These are phyloP conservation scores for Cyberlindnera suaveolens DNA, from an alignment of 805 yeast genomes.

Conservation along the genomic window DNA sequence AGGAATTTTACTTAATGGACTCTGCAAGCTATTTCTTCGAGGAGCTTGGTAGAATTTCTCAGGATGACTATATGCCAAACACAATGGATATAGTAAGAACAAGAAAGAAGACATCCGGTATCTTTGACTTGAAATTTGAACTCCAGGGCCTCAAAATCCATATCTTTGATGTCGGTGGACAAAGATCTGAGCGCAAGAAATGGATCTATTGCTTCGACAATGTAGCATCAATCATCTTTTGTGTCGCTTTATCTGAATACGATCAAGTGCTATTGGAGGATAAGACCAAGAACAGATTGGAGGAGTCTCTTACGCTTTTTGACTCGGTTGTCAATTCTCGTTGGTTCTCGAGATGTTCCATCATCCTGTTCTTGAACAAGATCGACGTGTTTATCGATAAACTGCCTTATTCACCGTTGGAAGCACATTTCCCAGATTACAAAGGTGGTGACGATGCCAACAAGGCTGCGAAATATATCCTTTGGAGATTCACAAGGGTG, in stretches of 20 bases:
- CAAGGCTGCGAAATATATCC: slow-evolving; percentile 85
- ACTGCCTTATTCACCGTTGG: slow-evolving; percentile 73
- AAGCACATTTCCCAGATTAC: slow-evolving; percentile 82
- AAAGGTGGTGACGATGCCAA: slow-evolving; percentile 85
- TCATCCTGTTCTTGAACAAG: slow-evolving; percentile 82
- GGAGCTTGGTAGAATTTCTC: slow-evolving; percentile 55
- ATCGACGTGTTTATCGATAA: slow-evolving; percentile 88
- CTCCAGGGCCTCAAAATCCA: slow-evolving; percentile 64
- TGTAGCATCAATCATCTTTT: slow-evolving; percentile 82
- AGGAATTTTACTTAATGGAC: slow-evolving; percentile 77
- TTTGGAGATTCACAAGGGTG: slow-evolving; percentile 84
- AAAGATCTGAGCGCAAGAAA: slow-evolving; percentile 89
- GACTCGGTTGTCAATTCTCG: slow-evolving; percentile 88
- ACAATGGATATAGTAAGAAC: slow-evolving; percentile 78
- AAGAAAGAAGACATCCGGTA: slow-evolving; percentile 89
- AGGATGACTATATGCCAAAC: slow-evolving; percentile 59
- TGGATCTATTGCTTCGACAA: slow-evolving; percentile 98
- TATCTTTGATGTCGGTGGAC: slow-evolving; percentile 89
- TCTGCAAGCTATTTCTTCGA: slow-evolving; percentile 76
- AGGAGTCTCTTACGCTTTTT: slow-evolving; percentile 76
- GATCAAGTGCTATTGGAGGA: slow-evolving; percentile 83
- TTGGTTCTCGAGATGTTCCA: slow-evolving; percentile 86
- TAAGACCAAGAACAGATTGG: slow-evolving; percentile 65
- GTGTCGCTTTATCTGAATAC: slow-evolving; percentile 87
- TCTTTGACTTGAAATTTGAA: slow-evolving; percentile 73